Conservation (phyloP, 352 stramenopile genomes). For the Pythium pyrilobum region DNA sequence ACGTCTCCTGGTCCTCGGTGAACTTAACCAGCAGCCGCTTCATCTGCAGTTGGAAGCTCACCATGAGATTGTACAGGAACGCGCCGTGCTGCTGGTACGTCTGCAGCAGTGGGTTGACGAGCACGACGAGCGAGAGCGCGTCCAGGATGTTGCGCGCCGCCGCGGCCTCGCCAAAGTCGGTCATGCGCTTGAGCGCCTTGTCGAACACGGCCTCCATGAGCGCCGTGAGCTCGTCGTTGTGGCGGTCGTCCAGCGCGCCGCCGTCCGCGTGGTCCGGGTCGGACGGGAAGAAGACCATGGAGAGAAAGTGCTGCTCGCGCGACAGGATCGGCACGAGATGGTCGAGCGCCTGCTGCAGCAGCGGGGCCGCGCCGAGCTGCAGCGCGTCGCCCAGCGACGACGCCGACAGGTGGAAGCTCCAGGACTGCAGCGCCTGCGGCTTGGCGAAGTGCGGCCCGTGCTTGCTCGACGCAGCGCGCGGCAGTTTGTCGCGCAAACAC, state of each 20-base stretch:
- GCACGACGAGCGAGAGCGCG: constrained; percentile 49
- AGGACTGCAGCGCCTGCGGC: constrained; percentile 55
- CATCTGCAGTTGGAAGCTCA: constrained; percentile 76
- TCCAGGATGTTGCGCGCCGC: constrained; percentile 59
- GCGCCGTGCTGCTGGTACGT: constrained; percentile 40
- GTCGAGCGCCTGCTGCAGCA: constrained; percentile 66
- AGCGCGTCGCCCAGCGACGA: constrained; percentile 49
- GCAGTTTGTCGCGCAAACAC: constrained; percentile 54
- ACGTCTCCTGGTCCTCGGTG: constrained; percentile 64
- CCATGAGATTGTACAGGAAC: constrained; percentile 64
- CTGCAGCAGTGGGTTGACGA: constrained; percentile 41
- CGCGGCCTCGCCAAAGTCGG: constrained; percentile 62
- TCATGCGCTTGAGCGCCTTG: constrained; percentile 63
- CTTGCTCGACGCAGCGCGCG: constrained; percentile 13
- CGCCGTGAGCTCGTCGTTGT: constrained; percentile 42
- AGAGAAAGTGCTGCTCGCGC: constrained; percentile 39
- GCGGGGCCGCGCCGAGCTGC: constrained; percentile 31
- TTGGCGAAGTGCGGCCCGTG: constrained; percentile 50
- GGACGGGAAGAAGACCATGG: constrained; percentile 40
- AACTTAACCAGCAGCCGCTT: constrained; percentile 79
- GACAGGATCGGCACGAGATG: constrained; percentile 55
- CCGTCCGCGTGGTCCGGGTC: constrained; percentile 9
- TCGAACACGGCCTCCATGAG: constrained; percentile 71
- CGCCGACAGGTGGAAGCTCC: constrained; percentile 56
- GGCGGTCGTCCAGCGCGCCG: background rate